Evolutionary conservation across 352 stramenopile genomes (phyloP).

Genomic region (Pythium volutum): DNA sequence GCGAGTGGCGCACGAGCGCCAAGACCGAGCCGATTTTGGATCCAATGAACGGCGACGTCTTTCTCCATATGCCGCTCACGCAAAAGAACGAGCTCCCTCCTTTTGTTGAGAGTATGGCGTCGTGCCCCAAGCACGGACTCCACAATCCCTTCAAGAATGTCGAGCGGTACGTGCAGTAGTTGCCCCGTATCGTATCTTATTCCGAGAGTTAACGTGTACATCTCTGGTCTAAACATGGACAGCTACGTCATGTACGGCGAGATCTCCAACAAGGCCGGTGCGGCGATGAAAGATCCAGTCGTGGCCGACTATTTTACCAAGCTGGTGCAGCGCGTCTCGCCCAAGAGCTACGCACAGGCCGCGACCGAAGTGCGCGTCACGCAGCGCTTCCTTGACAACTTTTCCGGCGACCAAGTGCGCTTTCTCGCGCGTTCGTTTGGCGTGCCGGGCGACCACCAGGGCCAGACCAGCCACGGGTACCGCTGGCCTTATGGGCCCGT

Average conservation of each 20-base stretch:
- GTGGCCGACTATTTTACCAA: slow-evolving; percentile 95
- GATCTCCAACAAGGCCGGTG: slow-evolving; percentile 78
- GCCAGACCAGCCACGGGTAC: slow-evolving; percentile 94
- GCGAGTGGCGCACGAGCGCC: slow-evolving; percentile 79
- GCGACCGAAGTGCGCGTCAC: slow-evolving; percentile 91
- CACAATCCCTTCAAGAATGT: slow-evolving; percentile 99
- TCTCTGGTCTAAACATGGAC: too few relatives aligned
- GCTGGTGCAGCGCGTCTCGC: slow-evolving; percentile 95
- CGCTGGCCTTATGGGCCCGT: slow-evolving; percentile 96
- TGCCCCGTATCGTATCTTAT: too few relatives aligned
- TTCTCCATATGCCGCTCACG: slow-evolving; percentile 94
- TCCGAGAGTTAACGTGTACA: neutral
- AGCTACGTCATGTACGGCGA: slow-evolving; percentile 74
- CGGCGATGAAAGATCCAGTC: slow-evolving; percentile 81
- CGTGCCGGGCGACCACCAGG: slow-evolving; percentile 95
- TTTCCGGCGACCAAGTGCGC: slow-evolving; percentile 95
- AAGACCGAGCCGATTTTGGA: slow-evolving; percentile 89
- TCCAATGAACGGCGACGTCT: slow-evolving; percentile 93
- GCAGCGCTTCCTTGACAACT: slow-evolving; percentile 97
- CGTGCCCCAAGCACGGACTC: slow-evolving; percentile 94
- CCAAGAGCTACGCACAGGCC: slow-evolving; percentile 97
- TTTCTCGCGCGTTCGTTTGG: slow-evolving; percentile 95
- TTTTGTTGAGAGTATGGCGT: slow-evolving; percentile 92
- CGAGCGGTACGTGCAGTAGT: slow-evolving; percentile 94
- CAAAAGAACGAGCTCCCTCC: slow-evolving; percentile 83